These are phyloP conservation scores for Citrus maxima DNA, from an alignment of 345 rosid genomes.

Conservation along the genomic window DNA sequence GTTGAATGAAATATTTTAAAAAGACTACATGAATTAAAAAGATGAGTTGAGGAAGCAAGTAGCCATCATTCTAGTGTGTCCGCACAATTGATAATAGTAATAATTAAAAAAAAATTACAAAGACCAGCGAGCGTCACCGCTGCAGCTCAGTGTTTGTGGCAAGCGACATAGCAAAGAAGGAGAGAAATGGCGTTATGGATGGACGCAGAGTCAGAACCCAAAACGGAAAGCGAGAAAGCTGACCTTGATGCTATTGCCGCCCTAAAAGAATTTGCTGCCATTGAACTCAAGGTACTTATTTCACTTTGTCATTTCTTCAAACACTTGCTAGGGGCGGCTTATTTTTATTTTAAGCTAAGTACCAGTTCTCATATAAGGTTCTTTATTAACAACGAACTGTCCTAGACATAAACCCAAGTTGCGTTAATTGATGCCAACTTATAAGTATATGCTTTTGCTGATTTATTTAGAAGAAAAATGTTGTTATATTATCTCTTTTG, in stretches of 20 bases:
- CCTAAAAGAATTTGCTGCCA: conserved; percentile 84
- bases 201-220: conserved; percentile 75
- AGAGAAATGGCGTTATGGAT: conserved; percentile 77
- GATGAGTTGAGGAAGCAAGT: no score
- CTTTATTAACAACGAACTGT: not conserved
- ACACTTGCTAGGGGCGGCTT: not conserved
- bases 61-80: no score
- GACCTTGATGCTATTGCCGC: conserved; percentile 71
- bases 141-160: not conserved
- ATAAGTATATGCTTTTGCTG: not conserved
- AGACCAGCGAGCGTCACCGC: no score
- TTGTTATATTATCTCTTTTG: not conserved
- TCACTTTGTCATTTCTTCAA: not conserved
- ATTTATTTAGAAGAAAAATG: not conserved
- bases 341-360: not conserved
- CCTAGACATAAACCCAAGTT: not conserved
- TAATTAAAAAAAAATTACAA: no score
- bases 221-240: conserved; percentile 55
- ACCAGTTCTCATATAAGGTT: not conserved
- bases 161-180: not conserved
- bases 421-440: not conserved
- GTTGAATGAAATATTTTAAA: no score
- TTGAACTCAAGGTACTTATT: conserved; percentile 70
- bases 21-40: no score
- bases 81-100: no score